Percentiles rank a stretch among this genome's conserved stretches.
These are phyloP conservation scores for Rhodotorula sphaerocarpa DNA, from an alignment of 768 basidiomycete species.

Conservation along the genomic window DNA sequence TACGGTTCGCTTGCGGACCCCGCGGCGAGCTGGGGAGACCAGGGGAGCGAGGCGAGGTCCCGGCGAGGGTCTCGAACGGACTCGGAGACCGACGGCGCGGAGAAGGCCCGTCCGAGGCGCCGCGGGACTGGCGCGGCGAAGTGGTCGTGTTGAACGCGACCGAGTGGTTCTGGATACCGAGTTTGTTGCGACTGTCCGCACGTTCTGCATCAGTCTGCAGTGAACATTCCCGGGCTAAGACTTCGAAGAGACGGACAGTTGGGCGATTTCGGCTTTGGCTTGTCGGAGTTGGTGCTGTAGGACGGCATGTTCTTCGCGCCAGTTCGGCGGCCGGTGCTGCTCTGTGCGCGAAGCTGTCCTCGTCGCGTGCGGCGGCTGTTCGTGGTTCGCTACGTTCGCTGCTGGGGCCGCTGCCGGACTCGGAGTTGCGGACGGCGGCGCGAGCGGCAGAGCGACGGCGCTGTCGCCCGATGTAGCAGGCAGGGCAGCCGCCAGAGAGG, in stretches of 20 bases:
- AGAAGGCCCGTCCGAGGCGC: background rate
- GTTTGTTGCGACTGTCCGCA: constrained; percentile 20
- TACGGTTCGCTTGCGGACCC: too few relatives aligned
- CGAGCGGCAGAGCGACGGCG: too few relatives aligned
- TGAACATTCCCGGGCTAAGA: too few relatives aligned
- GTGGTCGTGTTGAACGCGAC: constrained; percentile 26
- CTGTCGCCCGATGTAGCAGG: too few relatives aligned
- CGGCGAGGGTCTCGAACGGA: background rate
- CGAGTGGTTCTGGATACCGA: constrained; percentile 14
- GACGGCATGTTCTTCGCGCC: constrained; percentile 18
- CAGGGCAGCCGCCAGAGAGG: too few relatives aligned
- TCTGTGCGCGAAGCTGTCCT: background rate
- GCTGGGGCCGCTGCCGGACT: too few relatives aligned
- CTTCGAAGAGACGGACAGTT: constrained; percentile 10
- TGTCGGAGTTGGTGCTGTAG: constrained; percentile 21
- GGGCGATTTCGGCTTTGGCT: constrained; percentile 18
- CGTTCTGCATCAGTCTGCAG: too few relatives aligned
- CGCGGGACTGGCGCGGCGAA: constrained; percentile 20
- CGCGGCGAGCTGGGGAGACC: too few relatives aligned
- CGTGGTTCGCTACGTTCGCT: too few relatives aligned
- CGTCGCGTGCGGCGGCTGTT: background rate
- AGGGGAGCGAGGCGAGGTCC: background rate
- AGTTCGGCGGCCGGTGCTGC: background rate
- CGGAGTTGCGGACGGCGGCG: too few relatives aligned
- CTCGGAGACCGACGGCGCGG: background rate